Base-by-base conservation (phyloP, 768 basidiomycete species). In the Calocybe indica region DNA sequence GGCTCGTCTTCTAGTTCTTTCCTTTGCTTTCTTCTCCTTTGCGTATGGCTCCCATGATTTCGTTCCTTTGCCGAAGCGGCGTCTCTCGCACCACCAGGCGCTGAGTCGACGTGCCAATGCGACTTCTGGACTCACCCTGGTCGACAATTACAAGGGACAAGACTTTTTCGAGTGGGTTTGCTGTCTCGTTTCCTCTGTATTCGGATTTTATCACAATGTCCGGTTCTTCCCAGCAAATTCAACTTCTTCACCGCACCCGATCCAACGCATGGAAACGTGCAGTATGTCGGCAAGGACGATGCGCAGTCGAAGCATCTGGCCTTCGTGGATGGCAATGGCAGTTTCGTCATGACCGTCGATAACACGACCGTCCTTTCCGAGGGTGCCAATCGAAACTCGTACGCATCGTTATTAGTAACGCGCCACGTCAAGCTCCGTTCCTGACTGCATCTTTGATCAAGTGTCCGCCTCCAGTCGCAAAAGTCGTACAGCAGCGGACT, bases 211-310 rank as follows among this genome's bases (percentile, higher is more conserved):
- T 13, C 9, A 2, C 4, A 12, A 41, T 31, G 6, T 28, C 15
- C 4, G 5, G 8, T 12, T 15, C 5, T 13, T 32, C 9, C 22
- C 41, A 88, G 85, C 40, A 53, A 76, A 39, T 89, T 82, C 81
- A 63, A 80, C 28, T 91, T 85, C 67, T 88, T 78, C 65, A 69
- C 69, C 7, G 63, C 53, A 3, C 10, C 60, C 8, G 88, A 91
- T 62, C 88, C 88, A 1, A 90, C 88, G 1, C 63, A 78, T 53
- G 88, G 88, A 13, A 61, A 64, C n/a, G 88, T 91, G 34, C 72
- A 80, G 45, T 92, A 80, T 59, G 66, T 77, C 51, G 62, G 54
- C 32, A 58, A 67, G 54, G 59, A 62, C 1, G 62, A 75, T n/a
- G 85, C 86, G 0, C 63, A 62, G 49, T 52, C 61, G 3, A 68